These are phyloP conservation scores for Debaryomyces fabryi DNA, from an alignment of 1,139 yeast genomes.

Conservation along the genomic window DNA sequence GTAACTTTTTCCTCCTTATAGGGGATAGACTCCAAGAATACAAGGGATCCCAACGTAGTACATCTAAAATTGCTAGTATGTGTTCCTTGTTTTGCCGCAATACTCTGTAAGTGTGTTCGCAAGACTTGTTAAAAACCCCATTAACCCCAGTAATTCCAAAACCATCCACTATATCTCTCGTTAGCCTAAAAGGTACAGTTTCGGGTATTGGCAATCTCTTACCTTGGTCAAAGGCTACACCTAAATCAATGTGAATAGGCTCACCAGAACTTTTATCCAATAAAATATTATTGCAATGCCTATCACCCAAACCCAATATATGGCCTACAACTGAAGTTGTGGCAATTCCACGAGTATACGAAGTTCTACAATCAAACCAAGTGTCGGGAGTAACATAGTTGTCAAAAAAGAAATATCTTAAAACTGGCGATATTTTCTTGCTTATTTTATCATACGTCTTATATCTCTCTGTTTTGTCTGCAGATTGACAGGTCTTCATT, in stretches of 20 bases:
- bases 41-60: slow-evolving; percentile 88
- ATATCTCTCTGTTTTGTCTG: slow-evolving; percentile 48
- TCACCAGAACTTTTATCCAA: slow-evolving; percentile 83
- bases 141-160: slow-evolving; percentile 82
- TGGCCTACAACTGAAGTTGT: slow-evolving; percentile 85
- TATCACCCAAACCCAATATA: slow-evolving; percentile 88
- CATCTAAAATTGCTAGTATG: slow-evolving; percentile 81
- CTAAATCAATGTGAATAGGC: slow-evolving; percentile 93
- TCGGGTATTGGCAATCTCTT: slow-evolving; percentile 84
- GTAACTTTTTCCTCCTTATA: slow-evolving; percentile 57
- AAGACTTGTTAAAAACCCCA: slow-evolving; percentile 72
- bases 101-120: slow-evolving; percentile 74
- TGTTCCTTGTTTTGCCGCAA: slow-evolving; percentile 67
- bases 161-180: slow-evolving; percentile 91
- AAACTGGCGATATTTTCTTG: slow-evolving; percentile 61
- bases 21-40: slow-evolving; percentile 90
- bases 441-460: slow-evolving; percentile 54
- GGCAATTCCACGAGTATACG: slow-evolving; percentile 80
- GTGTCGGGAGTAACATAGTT: slow-evolving; percentile 64
- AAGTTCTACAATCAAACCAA: slow-evolving; percentile 71
- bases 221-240: slow-evolving; percentile 96
- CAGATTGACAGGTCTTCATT: slow-evolving; percentile 63
- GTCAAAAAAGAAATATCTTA: slow-evolving; percentile 70
- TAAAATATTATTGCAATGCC: slow-evolving; percentile 89
- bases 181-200: slow-evolving; percentile 87